Evolutionary conservation across 1,284 basidiomycete genomes (phyloP), one percentile per base, ranked within the genome.

Genomic region (Leucoagaricus sp.): DNA sequence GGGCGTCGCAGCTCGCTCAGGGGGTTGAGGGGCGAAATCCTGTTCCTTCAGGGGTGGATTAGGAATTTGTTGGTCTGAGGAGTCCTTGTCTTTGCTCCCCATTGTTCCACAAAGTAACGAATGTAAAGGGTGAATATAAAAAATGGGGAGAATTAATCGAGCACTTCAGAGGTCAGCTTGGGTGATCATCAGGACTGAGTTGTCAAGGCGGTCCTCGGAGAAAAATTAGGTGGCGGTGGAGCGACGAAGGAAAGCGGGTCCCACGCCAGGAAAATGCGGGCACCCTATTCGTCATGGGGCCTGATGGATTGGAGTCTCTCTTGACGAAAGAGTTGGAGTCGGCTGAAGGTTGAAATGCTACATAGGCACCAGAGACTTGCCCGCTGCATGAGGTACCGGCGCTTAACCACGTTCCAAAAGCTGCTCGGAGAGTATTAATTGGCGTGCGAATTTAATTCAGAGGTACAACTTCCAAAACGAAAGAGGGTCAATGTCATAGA

Each of bases 11-110:
- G 56, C n/a, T 57, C 61, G 29, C 25, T 49, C 34, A 19, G 25
- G 44, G 13, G 54, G 46, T 49, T 54, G 58, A 23, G 64, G 60
- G 40, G 61, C 65, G 57, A 62, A 68, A 58, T 68, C 67, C 23
- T 64, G 62, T 50, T 64, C 56, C 41, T 65, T 65, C n/a, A 55
- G 41, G 7, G 33, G 29, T 25, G 34, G 28, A n/a, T 57, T 48
- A n/a, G 53, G 44, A n/a, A 58, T 36, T 17, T 9, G 17, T 17
- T 49, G 49, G 26, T 36, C 40, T 23, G 49, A 2, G 21, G 55
- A 34, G 13, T 26, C 21, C 8, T n/a, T 34, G 23, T 57, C 49
- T 12, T 31, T 51, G 21, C 41, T 53, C 1, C 47, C 41, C 58
- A 60, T 57, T 19, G 5, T 19, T 23, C 28, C 34, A 29, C n/a